phyloP scores from a whole-genome alignment of 768 basidiomycete genomes.

The Mycena indigotica region DNA sequence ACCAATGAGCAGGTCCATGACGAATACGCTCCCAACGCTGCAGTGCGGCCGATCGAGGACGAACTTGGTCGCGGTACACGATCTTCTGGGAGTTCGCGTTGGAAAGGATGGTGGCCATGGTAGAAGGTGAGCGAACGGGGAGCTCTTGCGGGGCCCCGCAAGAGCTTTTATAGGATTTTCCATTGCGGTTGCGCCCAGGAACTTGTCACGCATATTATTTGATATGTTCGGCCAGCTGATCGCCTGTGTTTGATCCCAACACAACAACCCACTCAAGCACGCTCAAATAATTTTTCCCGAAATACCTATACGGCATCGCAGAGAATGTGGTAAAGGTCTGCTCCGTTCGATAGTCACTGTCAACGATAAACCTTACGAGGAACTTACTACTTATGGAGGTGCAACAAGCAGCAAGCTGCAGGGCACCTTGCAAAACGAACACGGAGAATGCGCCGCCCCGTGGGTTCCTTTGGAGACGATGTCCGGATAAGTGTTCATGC shows the following conservation, averaged over 20 bases:
- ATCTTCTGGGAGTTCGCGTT: neutral
- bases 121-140: neutral
- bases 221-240: neutral
- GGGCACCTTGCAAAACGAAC: too few species aligned
- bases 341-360: too few species aligned
- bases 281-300: neutral
- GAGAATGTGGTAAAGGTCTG: neutral
- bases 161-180: neutral
- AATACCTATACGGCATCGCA: too few species aligned
- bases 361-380: too few species aligned
- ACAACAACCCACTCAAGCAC: neutral
- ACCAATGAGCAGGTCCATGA: conserved; percentile 45
- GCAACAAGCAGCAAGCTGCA: too few species aligned
- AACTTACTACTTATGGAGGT: too few species aligned
- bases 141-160: too few species aligned
- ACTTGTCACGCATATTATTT: neutral
- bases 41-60: neutral
- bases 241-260: neutral
- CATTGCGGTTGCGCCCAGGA: neutral
- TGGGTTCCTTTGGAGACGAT: too few species aligned
- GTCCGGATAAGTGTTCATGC: too few species aligned
- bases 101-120: neutral
- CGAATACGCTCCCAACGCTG: conserved; percentile 15
- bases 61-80: neutral
- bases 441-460: too few species aligned